These are phyloP conservation scores for Rhynchosporium graminicola DNA, from an alignment of 2,329 filamentous ascomycete species.

Conservation along the genomic window DNA sequence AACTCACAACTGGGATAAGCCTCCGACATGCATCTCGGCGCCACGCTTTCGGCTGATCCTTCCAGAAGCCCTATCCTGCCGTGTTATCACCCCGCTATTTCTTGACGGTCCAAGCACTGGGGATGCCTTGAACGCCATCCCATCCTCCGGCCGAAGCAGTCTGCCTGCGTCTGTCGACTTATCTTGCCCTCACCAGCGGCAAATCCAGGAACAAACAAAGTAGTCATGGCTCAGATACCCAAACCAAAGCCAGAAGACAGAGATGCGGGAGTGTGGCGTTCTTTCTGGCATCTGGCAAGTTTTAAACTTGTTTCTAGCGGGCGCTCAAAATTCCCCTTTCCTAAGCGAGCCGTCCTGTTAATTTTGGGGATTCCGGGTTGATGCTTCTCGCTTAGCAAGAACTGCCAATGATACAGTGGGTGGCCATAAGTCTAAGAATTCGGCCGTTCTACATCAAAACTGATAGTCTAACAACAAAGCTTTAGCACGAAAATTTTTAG, in stretches of 20 bases:
- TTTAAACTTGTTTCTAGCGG: not conserved
- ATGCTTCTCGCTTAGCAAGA: not conserved
- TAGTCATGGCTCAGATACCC: not conserved
- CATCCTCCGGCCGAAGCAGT: conserved; percentile 4
- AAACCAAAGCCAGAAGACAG: not conserved
- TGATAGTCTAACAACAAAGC: too few species aligned
- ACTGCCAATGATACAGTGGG: conserved; percentile 7
- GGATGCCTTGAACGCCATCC: not conserved
- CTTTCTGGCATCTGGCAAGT: not conserved
- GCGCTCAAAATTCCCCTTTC: not conserved
- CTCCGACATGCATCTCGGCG: not conserved
- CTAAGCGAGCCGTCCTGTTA: conserved; percentile 8
- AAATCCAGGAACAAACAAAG: not conserved
- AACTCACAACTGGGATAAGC: not conserved
- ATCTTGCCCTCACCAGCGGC: not conserved
- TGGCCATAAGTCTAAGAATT: too few species aligned
- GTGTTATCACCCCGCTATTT: not conserved
- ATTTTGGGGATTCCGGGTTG: not conserved
- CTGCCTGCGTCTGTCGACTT: not conserved
- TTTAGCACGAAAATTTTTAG: too few species aligned
- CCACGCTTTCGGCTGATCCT: conserved; percentile 4
- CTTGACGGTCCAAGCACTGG: not conserved
- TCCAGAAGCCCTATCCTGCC: not conserved
- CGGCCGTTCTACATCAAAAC: too few species aligned
- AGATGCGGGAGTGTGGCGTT: not conserved